Evolutionary conservation across 768 basidiomycete genomes (phyloP).

Genomic region (button mushroom (Agaricus bisporus)): DNA sequence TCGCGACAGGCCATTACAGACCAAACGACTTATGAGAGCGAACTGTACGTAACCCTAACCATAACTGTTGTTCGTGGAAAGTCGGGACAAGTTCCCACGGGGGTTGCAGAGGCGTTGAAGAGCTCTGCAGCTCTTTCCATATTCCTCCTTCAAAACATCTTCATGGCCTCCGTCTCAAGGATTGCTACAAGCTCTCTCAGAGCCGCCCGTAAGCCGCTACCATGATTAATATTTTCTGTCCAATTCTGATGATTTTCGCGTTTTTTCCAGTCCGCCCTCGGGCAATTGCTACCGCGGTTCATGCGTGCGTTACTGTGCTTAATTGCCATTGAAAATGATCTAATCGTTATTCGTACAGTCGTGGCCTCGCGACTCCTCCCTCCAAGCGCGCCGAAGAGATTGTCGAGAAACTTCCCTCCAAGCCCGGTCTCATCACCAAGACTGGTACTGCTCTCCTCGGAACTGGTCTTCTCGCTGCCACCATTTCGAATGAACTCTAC

Average conservation of each 20-base stretch:
- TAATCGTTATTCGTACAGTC: slow-evolving; percentile 33
- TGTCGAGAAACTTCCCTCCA: slow-evolving; percentile 82
- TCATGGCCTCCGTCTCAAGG: slow-evolving; percentile 57
- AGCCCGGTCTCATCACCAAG: slow-evolving; percentile 87
- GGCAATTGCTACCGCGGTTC: slow-evolving; percentile 38
- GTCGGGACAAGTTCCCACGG: slow-evolving; percentile 34
- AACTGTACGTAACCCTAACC: slow-evolving; percentile 24
- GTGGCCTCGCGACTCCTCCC: slow-evolving; percentile 67
- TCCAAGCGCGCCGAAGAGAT: slow-evolving; percentile 85
- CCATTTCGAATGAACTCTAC: slow-evolving; percentile 96
- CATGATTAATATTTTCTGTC: background rate
- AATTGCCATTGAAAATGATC: slow-evolving; percentile 8
- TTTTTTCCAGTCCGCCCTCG: slow-evolving; percentile 45
- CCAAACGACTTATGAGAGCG: no score
- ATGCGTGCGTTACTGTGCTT: slow-evolving; percentile 38
- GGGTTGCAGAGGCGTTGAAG: slow-evolving; percentile 17
- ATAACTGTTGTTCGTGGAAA: slow-evolving; percentile 27
- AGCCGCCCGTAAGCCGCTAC: slow-evolving; percentile 42
- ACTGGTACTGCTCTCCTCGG: slow-evolving; percentile 90
- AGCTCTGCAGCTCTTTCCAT: slow-evolving; percentile 22
- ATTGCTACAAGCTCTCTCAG: slow-evolving; percentile 61
- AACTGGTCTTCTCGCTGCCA: slow-evolving; percentile 81
- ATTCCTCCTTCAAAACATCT: slow-evolving; percentile 20
- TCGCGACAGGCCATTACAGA: no score
- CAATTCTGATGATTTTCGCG: background rate